phyloP scores from a whole-genome alignment of 495 filamentous ascomycete species.

The Hypoxylon lienhwacheense region DNA sequence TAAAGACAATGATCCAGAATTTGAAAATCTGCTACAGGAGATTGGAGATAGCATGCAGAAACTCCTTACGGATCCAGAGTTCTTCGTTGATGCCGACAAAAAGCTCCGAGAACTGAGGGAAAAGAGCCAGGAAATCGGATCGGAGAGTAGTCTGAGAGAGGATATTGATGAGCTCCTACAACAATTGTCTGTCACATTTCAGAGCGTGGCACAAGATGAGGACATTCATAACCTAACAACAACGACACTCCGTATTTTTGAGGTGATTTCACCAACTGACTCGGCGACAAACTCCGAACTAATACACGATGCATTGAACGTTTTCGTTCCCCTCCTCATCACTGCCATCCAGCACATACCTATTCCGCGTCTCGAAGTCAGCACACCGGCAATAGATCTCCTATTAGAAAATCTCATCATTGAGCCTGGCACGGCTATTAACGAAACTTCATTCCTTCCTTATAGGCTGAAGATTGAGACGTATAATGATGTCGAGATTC shows the following conservation, averaged over 20 bases:
- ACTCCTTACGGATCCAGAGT: slow-evolving; percentile 82
- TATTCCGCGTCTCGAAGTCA: slow-evolving; percentile 82
- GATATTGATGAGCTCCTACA: slow-evolving; percentile 73
- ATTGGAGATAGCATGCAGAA: slow-evolving; percentile 72
- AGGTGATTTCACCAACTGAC: slow-evolving; percentile 62
- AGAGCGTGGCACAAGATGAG: slow-evolving; percentile 67
- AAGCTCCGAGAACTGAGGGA: slow-evolving; percentile 72
- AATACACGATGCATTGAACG: slow-evolving; percentile 69
- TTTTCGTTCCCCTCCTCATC: slow-evolving; percentile 79
- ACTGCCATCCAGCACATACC: slow-evolving; percentile 80
- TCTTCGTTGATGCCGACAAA: slow-evolving; percentile 70
- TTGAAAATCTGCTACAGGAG: slow-evolving; percentile 74
- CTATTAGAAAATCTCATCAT: slow-evolving; percentile 88
- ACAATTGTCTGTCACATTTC: slow-evolving; percentile 68
- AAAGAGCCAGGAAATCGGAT: slow-evolving; percentile 64
- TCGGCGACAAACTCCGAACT: slow-evolving; percentile 65
- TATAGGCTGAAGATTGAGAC: slow-evolving; percentile 79
- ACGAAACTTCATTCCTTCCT: slow-evolving; percentile 85
- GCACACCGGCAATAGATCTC: slow-evolving; percentile 79
- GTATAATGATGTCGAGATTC: slow-evolving; percentile 81
- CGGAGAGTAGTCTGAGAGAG: slow-evolving; percentile 65
- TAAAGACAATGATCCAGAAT: slow-evolving; percentile 75
- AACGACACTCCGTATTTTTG: slow-evolving; percentile 64
- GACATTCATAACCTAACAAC: slow-evolving; percentile 67
- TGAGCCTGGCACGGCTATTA: slow-evolving; percentile 83